phyloP scores from a whole-genome alignment of 768 basidiomycete species.

The Pisolithus marmoratus region DNA sequence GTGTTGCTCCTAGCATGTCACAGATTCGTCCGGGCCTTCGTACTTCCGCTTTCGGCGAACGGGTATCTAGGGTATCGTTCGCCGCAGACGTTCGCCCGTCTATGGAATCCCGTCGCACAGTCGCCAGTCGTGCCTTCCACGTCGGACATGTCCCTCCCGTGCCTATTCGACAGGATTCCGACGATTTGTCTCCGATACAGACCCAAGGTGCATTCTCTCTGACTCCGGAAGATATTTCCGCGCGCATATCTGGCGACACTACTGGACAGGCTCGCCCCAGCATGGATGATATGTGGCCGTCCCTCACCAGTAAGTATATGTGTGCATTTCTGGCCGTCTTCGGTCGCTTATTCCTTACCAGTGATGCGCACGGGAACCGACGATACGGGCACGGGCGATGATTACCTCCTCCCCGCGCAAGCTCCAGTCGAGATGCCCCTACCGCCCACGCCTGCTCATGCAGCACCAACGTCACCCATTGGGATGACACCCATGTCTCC shows the following conservation, averaged over 20 bases:
- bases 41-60: constrained; percentile 43
- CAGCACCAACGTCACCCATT: constrained; percentile 31
- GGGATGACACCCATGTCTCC: constrained; percentile 38
- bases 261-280: constrained; percentile 29
- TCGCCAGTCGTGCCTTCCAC: constrained; percentile 39
- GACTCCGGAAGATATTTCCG: constrained; percentile 58
- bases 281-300: constrained; percentile 61
- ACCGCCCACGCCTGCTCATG: constrained; percentile 29
- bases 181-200: constrained; percentile 40
- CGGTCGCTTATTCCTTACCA: constrained; percentile 21
- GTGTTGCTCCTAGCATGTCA: constrained; percentile 28
- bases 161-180: constrained; percentile 27
- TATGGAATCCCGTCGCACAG: constrained; percentile 37
- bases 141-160: constrained; percentile 37
- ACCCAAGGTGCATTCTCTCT: constrained; percentile 36
- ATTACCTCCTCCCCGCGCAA: constrained; percentile 41
- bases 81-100: constrained; percentile 53
- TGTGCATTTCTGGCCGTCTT: background rate
- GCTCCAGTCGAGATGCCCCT: constrained; percentile 22
- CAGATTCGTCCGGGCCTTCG: constrained; percentile 53
- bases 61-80: constrained; percentile 62
- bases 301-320: constrained; percentile 50
- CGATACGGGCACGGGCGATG: constrained; percentile 24
- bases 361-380: constrained; percentile 67
- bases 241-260: constrained; percentile 39